These are phyloP conservation scores for Coniferiporia sulphurascens DNA, from an alignment of 1,284 basidiomycete species.

Conservation along the genomic window DNA sequence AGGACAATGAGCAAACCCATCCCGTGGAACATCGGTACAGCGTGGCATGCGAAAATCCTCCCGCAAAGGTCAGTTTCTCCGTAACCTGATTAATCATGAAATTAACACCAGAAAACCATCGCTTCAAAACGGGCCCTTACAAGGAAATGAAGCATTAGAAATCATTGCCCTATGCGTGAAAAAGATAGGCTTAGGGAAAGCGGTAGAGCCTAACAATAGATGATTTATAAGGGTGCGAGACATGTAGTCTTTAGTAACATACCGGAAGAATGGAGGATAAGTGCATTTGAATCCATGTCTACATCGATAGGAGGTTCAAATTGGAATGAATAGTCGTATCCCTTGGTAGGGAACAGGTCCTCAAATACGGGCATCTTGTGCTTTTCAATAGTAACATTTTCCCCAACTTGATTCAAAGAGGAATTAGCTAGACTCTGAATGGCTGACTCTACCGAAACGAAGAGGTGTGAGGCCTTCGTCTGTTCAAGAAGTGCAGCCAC, in stretches of 20 bases:
- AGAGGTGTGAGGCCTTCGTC: conserved; percentile 5
- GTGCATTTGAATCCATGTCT: conserved; percentile 13
- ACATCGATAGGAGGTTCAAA: not conserved
- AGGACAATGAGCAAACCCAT: conserved; percentile 21
- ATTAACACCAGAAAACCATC: not conserved
- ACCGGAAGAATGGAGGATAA: conserved; percentile 34
- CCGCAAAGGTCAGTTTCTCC: conserved; percentile 23
- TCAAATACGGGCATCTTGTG: conserved; percentile 4
- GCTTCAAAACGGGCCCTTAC: conserved; percentile 9
- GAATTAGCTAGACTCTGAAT: not conserved
- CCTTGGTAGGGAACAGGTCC: not conserved
- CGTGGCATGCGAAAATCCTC: conserved; percentile 19
- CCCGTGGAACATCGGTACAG: conserved; percentile 22
- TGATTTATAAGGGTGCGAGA: not conserved
- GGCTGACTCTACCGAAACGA: conserved; percentile 2
- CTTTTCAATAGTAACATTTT: not conserved
- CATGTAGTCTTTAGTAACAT: not conserved
- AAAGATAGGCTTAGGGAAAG: conserved; percentile 29
- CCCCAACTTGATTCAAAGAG: conserved; percentile 1
- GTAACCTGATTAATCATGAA: conserved; percentile 16
- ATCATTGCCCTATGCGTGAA: conserved; percentile 21
- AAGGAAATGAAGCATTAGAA: conserved; percentile 17
- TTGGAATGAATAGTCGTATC: not conserved
- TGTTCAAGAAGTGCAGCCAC: conserved; percentile 27
- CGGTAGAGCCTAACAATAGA: conserved; percentile 20